A percentile compares a stretch with the other conserved stretches of the same genome.
Evolutionary conservation across 2,329 filamentous ascomycete species (phyloP).

Genomic region (Botrytis tulipae): DNA sequence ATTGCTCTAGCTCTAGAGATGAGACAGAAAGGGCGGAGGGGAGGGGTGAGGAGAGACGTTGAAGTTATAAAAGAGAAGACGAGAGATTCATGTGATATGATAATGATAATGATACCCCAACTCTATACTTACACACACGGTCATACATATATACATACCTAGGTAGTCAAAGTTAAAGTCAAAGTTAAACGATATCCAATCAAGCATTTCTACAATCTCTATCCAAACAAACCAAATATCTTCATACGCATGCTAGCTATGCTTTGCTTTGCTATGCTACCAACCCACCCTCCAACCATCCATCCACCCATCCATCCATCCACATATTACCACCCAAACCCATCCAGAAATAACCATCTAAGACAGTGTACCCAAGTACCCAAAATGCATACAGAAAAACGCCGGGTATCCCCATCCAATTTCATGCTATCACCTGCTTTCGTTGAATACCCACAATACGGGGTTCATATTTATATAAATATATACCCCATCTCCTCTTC

Average conservation of each 20-base stretch:
- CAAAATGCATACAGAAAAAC: conserved; percentile 12
- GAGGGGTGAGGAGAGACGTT: too few species aligned
- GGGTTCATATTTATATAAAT: not conserved
- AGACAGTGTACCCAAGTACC: not conserved
- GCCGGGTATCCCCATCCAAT: conserved; percentile 16
- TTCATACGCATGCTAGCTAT: not conserved
- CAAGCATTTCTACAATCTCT: not conserved
- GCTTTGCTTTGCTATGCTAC: not conserved
- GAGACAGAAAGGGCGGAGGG: not conserved
- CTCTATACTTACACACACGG: not conserved
- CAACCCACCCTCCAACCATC: not conserved
- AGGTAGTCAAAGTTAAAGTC: not conserved
- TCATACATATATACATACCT: not conserved
- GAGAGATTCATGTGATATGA: not conserved
- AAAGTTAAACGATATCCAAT: not conserved
- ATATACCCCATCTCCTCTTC: not conserved
- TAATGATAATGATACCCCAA: conserved; percentile 1
- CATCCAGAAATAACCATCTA: not conserved
- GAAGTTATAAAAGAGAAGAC: not conserved
- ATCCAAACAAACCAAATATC: not conserved
- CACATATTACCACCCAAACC: conserved; percentile 9
- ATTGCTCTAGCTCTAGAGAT: not conserved
- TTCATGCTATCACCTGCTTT: conserved; percentile 6
- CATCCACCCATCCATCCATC: not conserved
- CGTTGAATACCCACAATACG: not conserved